Percentiles rank a stretch among this genome's conserved stretches.
Evolutionary conservation across 129 eudicot genomes (phyloP).

Genomic region (Chrysanthemum lavandulifolium): DNA sequence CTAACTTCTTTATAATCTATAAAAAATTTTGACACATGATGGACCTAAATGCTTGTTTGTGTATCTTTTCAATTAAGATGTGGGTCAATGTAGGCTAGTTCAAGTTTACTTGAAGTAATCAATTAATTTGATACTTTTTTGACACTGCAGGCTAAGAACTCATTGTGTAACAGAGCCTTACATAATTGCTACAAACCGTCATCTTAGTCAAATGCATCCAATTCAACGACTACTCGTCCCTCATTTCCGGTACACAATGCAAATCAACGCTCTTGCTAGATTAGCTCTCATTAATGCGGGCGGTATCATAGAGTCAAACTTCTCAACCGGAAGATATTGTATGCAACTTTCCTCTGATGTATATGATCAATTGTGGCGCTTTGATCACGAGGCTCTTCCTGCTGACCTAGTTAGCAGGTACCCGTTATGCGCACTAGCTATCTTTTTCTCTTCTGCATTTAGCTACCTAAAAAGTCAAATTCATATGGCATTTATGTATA

Average conservation of each 20-base stretch:
- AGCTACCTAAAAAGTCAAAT: background rate
- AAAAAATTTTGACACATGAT: too few relatives aligned
- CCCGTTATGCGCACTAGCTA: too few relatives aligned
- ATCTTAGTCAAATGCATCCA: conserved; percentile 79
- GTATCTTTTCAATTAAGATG: too few relatives aligned
- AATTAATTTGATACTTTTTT: background rate
- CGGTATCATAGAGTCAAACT: conserved; percentile 64
- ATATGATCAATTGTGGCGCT: conserved; percentile 63
- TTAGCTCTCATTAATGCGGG: conserved; percentile 45
- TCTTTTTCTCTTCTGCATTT: too few relatives aligned
- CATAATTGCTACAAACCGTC: conserved; percentile 71
- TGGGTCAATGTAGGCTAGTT: too few relatives aligned
- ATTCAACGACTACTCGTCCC: conserved; percentile 57
- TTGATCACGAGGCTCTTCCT: conserved; percentile 71
- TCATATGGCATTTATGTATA: background rate
- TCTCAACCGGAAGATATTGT: conserved; percentile 58
- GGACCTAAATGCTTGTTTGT: too few relatives aligned
- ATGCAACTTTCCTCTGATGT: conserved; percentile 61
- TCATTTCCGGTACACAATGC: conserved; percentile 81
- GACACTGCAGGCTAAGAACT: conserved; percentile 65
- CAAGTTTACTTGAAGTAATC: too few relatives aligned
- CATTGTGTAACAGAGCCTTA: conserved; percentile 77
- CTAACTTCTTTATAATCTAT: too few relatives aligned
- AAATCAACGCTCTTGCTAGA: conserved; percentile 71
- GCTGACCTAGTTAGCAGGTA: conserved; percentile 68